Evolutionary conservation across 2,329 filamentous ascomycete genomes (phyloP), one percentile per base, ranked within the genome.

Genomic region (Aspergillus fumigatus): DNA sequence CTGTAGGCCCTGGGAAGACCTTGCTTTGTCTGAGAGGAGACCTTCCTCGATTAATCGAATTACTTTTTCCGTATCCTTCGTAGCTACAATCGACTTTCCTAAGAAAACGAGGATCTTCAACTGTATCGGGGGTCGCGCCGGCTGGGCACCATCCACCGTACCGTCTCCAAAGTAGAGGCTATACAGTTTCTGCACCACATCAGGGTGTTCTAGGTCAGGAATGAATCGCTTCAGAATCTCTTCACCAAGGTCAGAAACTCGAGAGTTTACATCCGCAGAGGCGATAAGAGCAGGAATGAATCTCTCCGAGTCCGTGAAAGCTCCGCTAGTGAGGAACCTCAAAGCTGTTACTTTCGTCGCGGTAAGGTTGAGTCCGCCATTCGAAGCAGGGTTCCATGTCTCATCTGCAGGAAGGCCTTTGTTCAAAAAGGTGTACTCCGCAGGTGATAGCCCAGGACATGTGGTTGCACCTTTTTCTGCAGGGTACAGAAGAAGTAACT

Each of bases 271-370:
- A 73, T 92, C 92, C 0, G 91, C 87, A 26, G 91, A 88, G 4
- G 92, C 92, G 69, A 89, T 92, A 1, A 97, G 75, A 0, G 91
- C 88, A 0, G 93, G 88, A 11, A 97, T 73, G 65, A 97, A 91
- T 32, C 92, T 86, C 68, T 97, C 90, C 0, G 85, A 76, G 59
- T 97, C 91, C 0, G 79, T 86, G 72, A 99, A 97, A 6, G 92
- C 86, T 4, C 90, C 92, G 67, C 90, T 96, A 2, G 89, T 86
- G 21, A 99, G 77, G 54, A 97, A 86, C 23, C 81, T 84, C 4
- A 88, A 81, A 4, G 85, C 84, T 49, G 86, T 83, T 3, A 85
- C 81, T 67, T 92, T 92, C 3, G 87, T 87, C 64, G 89, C 84
- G 1, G 83, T 79, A 38, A 92, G 72, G 63, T 86, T 89, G 52